Percentiles rank a stretch among this genome's conserved stretches.
Conservation (phyloP, 805 yeast genomes). For the Kuraishia molischiana region DNA sequence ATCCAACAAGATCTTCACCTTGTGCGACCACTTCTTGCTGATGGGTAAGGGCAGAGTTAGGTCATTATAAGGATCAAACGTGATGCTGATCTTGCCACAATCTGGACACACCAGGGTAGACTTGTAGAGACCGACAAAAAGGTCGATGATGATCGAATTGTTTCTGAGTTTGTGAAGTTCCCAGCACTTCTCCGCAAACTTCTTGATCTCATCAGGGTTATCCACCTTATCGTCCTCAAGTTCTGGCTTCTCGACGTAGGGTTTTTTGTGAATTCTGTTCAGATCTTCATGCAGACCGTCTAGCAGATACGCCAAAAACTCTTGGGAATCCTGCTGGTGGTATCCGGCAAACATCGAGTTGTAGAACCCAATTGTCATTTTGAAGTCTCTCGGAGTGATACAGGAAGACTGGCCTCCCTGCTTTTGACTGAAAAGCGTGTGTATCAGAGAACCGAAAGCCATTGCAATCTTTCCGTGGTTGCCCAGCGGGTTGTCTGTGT, state of each 20-base stretch:
- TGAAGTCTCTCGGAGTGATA: conserved; percentile 68
- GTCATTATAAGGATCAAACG: conserved; percentile 92
- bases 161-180: conserved; percentile 67
- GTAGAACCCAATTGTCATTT: conserved; percentile 66
- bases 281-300: conserved; percentile 91
- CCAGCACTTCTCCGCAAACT: conserved; percentile 74
- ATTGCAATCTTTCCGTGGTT: conserved; percentile 72
- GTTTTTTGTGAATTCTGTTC: conserved; percentile 74
- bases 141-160: conserved; percentile 74
- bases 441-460: conserved; percentile 63
- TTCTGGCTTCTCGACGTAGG: conserved; percentile 85
- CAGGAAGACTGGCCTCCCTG: conserved; percentile 12
- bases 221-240: conserved; percentile 49
- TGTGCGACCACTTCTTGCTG: conserved; percentile 59
- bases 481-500: conserved; percentile 75
- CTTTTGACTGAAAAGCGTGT: conserved; percentile 37
- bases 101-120: conserved; percentile 84
- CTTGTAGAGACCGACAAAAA: conserved; percentile 86
- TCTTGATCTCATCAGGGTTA: conserved; percentile 40
- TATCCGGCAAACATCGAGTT: conserved; percentile 73
- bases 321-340: conserved; percentile 91
- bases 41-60: conserved; percentile 84
- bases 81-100: conserved; percentile 70
- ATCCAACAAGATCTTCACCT: conserved; percentile 54
- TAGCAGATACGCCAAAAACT: conserved; percentile 75